Base-by-base conservation (phyloP, 1,284 basidiomycete species). In the Stereum hirsutum region DNA sequence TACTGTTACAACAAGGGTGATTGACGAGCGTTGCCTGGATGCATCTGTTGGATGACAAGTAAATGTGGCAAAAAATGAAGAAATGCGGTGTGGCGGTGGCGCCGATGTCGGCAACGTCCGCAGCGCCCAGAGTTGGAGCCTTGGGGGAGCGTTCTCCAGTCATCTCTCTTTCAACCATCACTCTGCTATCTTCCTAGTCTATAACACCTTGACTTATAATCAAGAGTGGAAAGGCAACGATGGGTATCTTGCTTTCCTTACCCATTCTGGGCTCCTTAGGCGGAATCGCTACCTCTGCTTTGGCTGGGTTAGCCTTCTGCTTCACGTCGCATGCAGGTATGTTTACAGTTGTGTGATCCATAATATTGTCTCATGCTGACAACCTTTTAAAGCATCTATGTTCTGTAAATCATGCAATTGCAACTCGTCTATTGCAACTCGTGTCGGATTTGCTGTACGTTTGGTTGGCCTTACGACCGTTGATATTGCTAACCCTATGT, bases 351-450 rank as follows among this genome's bases (percentile, higher is more conserved):
- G 42, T 43, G 30, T 45, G 24, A 15, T 11, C 6, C 21, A 19
- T n/a, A 12, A 27, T 15, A n/a, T 10, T 14, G 19, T 28, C 15
- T 26, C 7, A 17, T 6, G 14, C 4, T 26, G 14, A 5, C 33
- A 39, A 33, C 28, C 41, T 33, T 49, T 31, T 30, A 19, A 66
- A 78, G 93, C 94, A 8, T 93, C 91, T 28, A 95, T 97, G 70
- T 90, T 99, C 67, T 96, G 85, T 78, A 96, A 96, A 72, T 94
- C 91, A 45, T 99, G 95, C 66, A 98, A 98, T 63, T 99, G 95
- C 69, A 97, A 98, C 60, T 96, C 92, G 8, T 96, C 92, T 1
- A 98, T 99, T 53, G 95, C 95, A 0, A 99, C 95, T 28, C 85
- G 95, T 57, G 86, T 99, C 46, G 95, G 95, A 31, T 99, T 94